Evolutionary conservation across 306 rosid genomes (phyloP), one percentile per base, ranked within the genome.

Genomic region (Dalbergia cochinchinensis): DNA sequence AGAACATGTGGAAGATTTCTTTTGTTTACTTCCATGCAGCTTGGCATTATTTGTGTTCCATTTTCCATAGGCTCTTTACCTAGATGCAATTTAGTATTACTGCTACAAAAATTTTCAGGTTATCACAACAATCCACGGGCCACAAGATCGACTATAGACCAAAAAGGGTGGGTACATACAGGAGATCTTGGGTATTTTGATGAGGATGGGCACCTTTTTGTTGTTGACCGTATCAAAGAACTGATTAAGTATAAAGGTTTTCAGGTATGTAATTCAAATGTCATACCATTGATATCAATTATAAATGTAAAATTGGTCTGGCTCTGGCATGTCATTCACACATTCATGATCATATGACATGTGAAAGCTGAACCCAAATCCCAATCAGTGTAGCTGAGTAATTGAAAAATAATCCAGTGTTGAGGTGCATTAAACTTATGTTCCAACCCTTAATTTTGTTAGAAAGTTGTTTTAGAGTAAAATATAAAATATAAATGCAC

Each of bases 141-240:
- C 78, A 91, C 99, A 72, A 86, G 72, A 63, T 82, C 78, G 78
- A 93, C 98, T 26, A 81, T 89, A 62, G 99, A 92, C 79, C 77
- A 83, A 73, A 78, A 80, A 33, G 97, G 97, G 6, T 95, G 97
- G 97, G 91, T 92, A 47, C 99, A 91, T 85, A 95, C 99, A 0
- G 99, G 99, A 79, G 99, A 95, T 88, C 94, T 95, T 37, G 99
- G 99, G 85, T 95, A 92, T 72, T 86, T 95, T 71, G 92, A 95
- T 68, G 97, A 83, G 76, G 87, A 86, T 0, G 98, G 99, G 39
- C 80, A 84, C 12, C 92, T 95, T 79, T 92, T 55, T 87, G 97
- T 92, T 47, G 98, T 95, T 75, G 99, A 95, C 65, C 90, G 99
- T 67, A 88, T 95, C 69, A 95, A 95, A 84, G 99, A 95, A 84